phyloP scores from a whole-genome alignment of 495 filamentous ascomycete genomes.

The Xylaria castorea region DNA sequence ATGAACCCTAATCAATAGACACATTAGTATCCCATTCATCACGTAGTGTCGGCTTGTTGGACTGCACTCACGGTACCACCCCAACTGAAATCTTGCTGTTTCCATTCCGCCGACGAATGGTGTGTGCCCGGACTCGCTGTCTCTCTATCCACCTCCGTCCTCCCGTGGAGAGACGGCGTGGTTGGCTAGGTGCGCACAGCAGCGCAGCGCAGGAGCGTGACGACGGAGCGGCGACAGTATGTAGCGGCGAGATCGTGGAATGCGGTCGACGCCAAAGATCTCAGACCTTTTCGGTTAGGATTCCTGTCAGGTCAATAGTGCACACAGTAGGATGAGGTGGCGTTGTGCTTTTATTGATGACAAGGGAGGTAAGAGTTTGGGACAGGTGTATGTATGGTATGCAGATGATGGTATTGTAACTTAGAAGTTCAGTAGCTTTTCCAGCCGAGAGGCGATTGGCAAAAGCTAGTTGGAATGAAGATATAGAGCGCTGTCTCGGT shows the following conservation, averaged over 20 bases:
- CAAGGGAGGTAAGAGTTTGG: slow-evolving; percentile 20
- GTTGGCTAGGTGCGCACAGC: slow-evolving; percentile 33
- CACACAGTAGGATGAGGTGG: slow-evolving; percentile 10
- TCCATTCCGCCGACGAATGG: slow-evolving; percentile 31
- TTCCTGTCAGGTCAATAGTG: slow-evolving; percentile 38
- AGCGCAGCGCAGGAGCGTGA: slow-evolving; percentile 39
- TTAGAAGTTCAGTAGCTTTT: slow-evolving; percentile 40
- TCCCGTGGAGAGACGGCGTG: slow-evolving; percentile 49
- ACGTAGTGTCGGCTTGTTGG: not conserved
- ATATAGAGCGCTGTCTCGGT: slow-evolving; percentile 32
- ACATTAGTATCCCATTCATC: slow-evolving; percentile 34
- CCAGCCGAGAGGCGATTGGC: slow-evolving; percentile 20
- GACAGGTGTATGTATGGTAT: slow-evolving; percentile 15
- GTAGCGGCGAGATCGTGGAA: slow-evolving; percentile 36
- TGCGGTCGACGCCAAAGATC: slow-evolving; percentile 38
- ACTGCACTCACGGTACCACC: slow-evolving; percentile 54
- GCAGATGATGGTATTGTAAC: slow-evolving; percentile 35
- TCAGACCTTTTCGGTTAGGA: slow-evolving; percentile 28
- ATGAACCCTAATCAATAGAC: slow-evolving; percentile 68
- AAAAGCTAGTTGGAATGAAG: slow-evolving; percentile 33
- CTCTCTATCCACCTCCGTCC: slow-evolving; percentile 48
- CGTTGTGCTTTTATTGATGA: slow-evolving; percentile 20
- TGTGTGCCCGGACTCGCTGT: slow-evolving; percentile 4
- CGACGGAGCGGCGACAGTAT: slow-evolving; percentile 22
- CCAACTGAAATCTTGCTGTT: slow-evolving; percentile 48